phyloP scores from a whole-genome alignment of 306 rosid genomes.

The Astragalus membranaceus region DNA sequence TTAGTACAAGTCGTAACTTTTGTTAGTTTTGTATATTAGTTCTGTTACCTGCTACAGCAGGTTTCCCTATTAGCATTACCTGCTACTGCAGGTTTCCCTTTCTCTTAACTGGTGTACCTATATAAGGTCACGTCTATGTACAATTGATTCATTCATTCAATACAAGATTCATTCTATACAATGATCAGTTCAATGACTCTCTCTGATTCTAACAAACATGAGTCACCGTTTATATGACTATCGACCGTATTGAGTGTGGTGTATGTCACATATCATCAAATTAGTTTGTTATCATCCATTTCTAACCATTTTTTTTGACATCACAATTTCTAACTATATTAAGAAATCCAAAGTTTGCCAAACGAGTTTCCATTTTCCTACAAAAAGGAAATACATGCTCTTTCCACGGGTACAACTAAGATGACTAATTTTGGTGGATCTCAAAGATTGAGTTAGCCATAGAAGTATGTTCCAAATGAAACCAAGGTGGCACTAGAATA shows the following conservation, averaged over 20 bases:
- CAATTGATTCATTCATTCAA: too few relatives aligned
- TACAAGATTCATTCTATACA: too few relatives aligned
- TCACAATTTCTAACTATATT: constrained; percentile 1
- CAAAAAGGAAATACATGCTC: background rate
- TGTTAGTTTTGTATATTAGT: too few relatives aligned
- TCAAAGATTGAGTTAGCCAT: background rate
- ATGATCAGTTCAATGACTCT: too few relatives aligned
- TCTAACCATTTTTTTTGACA: too few relatives aligned
- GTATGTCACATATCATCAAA: background rate
- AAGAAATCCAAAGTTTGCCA: constrained; percentile 12
- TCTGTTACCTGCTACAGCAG: too few relatives aligned
- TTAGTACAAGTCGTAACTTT: too few relatives aligned
- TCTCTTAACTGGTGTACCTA: too few relatives aligned
- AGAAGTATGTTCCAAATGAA: background rate
- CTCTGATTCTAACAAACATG: too few relatives aligned
- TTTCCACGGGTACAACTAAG: background rate
- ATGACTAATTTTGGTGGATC: background rate
- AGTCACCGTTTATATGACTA: background rate
- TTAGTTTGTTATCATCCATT: background rate
- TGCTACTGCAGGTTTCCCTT: too few relatives aligned
- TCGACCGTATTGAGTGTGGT: background rate
- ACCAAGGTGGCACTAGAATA: background rate
- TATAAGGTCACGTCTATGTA: too few relatives aligned
- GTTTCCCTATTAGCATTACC: too few relatives aligned
- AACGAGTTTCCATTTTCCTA: background rate